Conservation (phyloP, 371 early-diverging fungal genomes). For the Mortierella sp. region DNA sequence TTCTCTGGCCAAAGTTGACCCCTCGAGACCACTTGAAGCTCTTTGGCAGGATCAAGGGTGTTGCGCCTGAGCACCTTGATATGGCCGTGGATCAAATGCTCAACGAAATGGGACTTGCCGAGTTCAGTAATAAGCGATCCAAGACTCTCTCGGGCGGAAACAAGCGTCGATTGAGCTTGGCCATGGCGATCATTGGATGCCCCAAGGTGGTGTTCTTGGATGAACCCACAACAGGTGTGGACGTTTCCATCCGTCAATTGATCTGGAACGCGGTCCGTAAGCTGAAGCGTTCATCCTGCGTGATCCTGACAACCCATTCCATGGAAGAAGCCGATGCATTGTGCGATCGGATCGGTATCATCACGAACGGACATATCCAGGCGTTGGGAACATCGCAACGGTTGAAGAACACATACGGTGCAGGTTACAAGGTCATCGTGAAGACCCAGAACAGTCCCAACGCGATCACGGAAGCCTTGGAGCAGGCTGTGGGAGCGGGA, state of each 20-base stretch:
- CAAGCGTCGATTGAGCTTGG: constrained; percentile 67
- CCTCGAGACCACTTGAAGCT: constrained; percentile 59
- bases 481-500: constrained; percentile 40
- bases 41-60: constrained; percentile 56
- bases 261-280: constrained; percentile 61
- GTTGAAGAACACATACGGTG: constrained; percentile 59
- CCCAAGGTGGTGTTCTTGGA: constrained; percentile 71
- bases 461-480: constrained; percentile 25
- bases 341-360: constrained; percentile 61
- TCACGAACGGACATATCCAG: constrained; percentile 59
- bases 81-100: constrained; percentile 40
- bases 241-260: constrained; percentile 55
- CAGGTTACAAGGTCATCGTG: constrained; percentile 54
- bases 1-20: constrained; percentile 60
- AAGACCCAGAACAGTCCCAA: constrained; percentile 19
- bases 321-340: constrained; percentile 61
- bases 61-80: constrained; percentile 30
- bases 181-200: constrained; percentile 64
- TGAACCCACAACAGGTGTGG: constrained; percentile 71
- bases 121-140: constrained; percentile 38
- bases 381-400: constrained; percentile 61
- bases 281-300: constrained; percentile 54
- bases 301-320: constrained; percentile 59
- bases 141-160: constrained; percentile 65
- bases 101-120: constrained; percentile 51